Evolutionary conservation across 2,329 filamentous ascomycete species (phyloP), one percentile per base, ranked within the genome.

Genomic region (Hypomyces rosellus): DNA sequence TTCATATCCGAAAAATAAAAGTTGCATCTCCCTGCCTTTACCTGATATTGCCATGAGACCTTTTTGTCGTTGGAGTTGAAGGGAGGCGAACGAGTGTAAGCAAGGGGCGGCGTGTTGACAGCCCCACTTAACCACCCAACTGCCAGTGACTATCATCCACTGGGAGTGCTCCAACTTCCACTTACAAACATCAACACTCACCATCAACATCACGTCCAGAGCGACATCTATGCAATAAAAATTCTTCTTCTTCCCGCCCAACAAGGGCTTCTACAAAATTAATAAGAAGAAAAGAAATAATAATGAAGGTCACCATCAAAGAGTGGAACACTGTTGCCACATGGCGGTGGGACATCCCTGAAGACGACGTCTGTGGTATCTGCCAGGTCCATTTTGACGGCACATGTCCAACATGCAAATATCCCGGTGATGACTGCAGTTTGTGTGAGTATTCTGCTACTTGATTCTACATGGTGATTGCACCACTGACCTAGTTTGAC

Each of bases 381-480:
- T 99, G 93, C 71, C 92, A 95, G 66, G 91, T 95, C 55, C 88
- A 96, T 63, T 99, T 97, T 66, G 93, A 99, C 67, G 92, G 91
- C 53, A 97, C 93, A 22, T 99, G 93, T 74, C 91, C 93, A 43
- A 95, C 90, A 49, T 99, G 93, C 83, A 96, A 95, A 77, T 97
- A 90, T 65, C 93, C 93, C 13, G 93, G 93, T 51, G 93, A 99
- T 63, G 91, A 96, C 65, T 99, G 93, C 71, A 88, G 88, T 52
- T 77, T 99, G 53, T 77, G 92, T 96, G 73, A 68, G 85, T 74
- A 6, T 11, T 9, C 20, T 18, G 8, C 5, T 42, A 9, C 15
- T 14, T 42, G 15, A n/a, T n/a, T 18, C 2, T 8, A 25, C 12
- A 30, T 13, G 34, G 39, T 14, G 20, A 13, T 12, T 1, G n/a